These are phyloP conservation scores for Schizophyllum commune DNA, from an alignment of 1,284 basidiomycete species.

Conservation along the genomic window DNA sequence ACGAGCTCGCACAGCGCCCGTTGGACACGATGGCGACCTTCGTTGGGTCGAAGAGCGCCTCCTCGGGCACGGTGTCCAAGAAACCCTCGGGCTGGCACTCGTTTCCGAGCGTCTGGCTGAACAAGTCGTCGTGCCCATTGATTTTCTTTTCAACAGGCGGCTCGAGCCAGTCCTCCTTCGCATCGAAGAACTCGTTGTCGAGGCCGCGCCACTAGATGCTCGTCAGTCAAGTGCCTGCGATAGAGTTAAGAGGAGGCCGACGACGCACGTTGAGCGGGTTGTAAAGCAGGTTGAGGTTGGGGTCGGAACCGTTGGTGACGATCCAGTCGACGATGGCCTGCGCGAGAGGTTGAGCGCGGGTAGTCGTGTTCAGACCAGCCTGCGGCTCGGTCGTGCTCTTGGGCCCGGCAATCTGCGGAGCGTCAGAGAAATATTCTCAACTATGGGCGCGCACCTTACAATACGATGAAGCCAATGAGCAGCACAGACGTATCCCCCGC, in stretches of 20 bases:
- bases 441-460: constrained; percentile 22
- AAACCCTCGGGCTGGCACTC: background rate
- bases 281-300: constrained; percentile 36
- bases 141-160: constrained; percentile 31
- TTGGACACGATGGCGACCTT: constrained; percentile 37
- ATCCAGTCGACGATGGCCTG: constrained; percentile 36
- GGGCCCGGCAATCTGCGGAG: constrained; percentile 42
- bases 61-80: background rate
- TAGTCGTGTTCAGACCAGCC: constrained; percentile 46
- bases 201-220: background rate
- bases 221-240: constrained; percentile 31
- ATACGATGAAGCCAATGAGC: constrained; percentile 59
- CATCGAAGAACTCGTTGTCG: background rate
- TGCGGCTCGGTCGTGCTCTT: constrained; percentile 41
- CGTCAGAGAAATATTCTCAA: background rate
- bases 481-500: constrained; percentile 54
- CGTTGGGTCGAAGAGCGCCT: background rate
- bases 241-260: constrained; percentile 32
- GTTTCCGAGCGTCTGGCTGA: background rate
- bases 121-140: constrained; percentile 35
- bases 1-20: constrained; percentile 38
- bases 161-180: constrained; percentile 34
- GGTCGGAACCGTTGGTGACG: constrained; percentile 38
- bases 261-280: constrained; percentile 40
- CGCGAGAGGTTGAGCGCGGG: constrained; percentile 43